Base-by-base conservation (phyloP, 148 eudicot genomes). In the Diospyros kaki region DNA sequence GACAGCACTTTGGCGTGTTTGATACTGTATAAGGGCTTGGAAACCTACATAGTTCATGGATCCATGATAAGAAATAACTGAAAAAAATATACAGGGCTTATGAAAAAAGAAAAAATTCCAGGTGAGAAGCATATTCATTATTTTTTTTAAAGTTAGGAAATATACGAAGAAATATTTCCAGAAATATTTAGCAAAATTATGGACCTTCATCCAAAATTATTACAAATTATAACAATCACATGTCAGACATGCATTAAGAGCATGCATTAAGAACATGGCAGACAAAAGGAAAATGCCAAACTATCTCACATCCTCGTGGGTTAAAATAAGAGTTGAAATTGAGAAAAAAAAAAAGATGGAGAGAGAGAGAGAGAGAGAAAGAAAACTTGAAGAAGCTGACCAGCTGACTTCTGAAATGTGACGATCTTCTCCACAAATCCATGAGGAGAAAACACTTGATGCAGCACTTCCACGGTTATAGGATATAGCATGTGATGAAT, bases 21-120 rank as follows among this genome's bases (percentile, higher is more conserved):
- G 86, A 81, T 74, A 94, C 81, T 94, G 98, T 70, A 94, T 89
- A 60, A 94, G 83, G 81, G 98, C 98, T 86, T 90, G 94, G 76
- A 90, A 90, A 77, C 94, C 94, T 90, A 76, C 80, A 72, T 9
- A 56, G 18, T 58, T 58, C 4, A 56, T 72, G 66, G 12, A 64
- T 58, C 18, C 28, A 3, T 2, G 41, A 48, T 58, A 40, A 73
- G 62, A 52, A 18, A 51, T 15, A 17, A n/a, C 17, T 15, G 63
- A 52, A 46, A 74, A 55, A n/a, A 58, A 39, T 9, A 15, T 44
- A 38, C 28, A 56, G 15, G 15, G 69, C 50, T 54, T 73, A 5
- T 6, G 9, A 50, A 72, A 59, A 46, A 43, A 28, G 0, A 28
- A n/a, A n/a, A n/a, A n/a, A n/a, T n/a, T n/a, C n/a, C n/a, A n/a